Conservation (phyloP, 345 rosid species). For the Populus deltoides region DNA sequence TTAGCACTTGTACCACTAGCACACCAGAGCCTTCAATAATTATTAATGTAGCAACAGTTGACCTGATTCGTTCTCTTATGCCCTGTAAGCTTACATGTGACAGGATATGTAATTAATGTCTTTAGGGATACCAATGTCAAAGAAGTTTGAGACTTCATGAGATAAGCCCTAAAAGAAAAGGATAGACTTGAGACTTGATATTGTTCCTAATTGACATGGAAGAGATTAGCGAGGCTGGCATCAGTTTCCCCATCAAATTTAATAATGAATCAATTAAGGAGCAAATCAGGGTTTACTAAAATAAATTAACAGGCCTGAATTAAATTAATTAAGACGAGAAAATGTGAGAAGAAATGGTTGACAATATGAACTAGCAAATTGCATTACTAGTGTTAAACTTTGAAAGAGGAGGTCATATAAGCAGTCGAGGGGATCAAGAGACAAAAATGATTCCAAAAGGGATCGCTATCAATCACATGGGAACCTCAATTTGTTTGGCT, state of each 20-base stretch:
- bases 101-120: neutral
- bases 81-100: neutral
- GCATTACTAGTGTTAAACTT: constrained; percentile 3
- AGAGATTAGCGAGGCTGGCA: neutral
- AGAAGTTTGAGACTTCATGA: constrained; percentile 2
- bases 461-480: constrained; percentile 59
- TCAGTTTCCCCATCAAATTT: neutral
- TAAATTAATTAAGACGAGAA: neutral
- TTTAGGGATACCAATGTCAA: neutral
- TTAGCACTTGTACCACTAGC: neutral
- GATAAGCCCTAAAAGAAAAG: neutral
- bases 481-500: constrained; percentile 50
- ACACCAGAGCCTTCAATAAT: neutral
- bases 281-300: neutral
- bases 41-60: neutral
- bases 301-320: neutral
- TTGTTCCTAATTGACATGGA: neutral
- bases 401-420: constrained; percentile 4
- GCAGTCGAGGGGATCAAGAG: constrained; percentile 18
- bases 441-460: constrained; percentile 37
- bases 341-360: constrained; percentile 18
- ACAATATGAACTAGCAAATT: constrained; percentile 17
- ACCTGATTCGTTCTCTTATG: neutral
- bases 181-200: neutral
- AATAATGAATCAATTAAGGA: neutral